Conservation (phyloP, 2,329 filamentous ascomycete species). For the Fonsecaea pugnacius region DNA sequence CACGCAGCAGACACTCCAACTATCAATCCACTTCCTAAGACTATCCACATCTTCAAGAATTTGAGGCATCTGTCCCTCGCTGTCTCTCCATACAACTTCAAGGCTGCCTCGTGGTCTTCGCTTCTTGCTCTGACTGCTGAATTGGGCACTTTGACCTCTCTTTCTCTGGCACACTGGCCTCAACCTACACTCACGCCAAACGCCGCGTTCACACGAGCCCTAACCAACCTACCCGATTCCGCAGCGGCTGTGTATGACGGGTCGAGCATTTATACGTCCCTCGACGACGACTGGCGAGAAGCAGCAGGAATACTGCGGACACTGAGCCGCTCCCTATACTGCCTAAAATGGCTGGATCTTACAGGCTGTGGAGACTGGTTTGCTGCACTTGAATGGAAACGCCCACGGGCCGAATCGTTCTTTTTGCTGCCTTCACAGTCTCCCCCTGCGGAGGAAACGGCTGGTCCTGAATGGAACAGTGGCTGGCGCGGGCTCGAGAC, state of each 20-base stretch:
- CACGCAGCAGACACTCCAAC: not conserved
- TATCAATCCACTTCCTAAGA: conserved; percentile 16
- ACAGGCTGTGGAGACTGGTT: conserved; percentile 64
- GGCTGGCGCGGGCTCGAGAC: conserved; percentile 52
- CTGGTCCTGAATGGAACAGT: conserved; percentile 52
- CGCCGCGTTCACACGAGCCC: conserved; percentile 41
- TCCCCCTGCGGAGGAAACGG: conserved; percentile 7
- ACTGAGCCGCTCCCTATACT: conserved; percentile 60
- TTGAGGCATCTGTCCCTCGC: conserved; percentile 64
- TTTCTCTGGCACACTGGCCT: conserved; percentile 68
- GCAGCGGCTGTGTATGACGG: conserved; percentile 53
- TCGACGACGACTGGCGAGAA: conserved; percentile 61
- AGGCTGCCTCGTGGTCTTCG: conserved; percentile 56
- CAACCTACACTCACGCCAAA: conserved; percentile 62
- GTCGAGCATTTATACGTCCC: conserved; percentile 57
- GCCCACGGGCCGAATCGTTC: not conserved
- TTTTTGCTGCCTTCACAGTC: not conserved
- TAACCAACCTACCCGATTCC: conserved; percentile 21
- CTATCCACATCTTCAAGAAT: conserved; percentile 50
- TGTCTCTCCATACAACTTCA: conserved; percentile 50
- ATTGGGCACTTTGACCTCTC: conserved; percentile 62
- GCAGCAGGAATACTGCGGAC: conserved; percentile 61
- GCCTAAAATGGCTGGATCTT: conserved; percentile 65
- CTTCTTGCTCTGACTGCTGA: conserved; percentile 59
- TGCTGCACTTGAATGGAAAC: conserved; percentile 53